Conservation (phyloP, 768 basidiomycete genomes). For the Boletus speciosus region DNA sequence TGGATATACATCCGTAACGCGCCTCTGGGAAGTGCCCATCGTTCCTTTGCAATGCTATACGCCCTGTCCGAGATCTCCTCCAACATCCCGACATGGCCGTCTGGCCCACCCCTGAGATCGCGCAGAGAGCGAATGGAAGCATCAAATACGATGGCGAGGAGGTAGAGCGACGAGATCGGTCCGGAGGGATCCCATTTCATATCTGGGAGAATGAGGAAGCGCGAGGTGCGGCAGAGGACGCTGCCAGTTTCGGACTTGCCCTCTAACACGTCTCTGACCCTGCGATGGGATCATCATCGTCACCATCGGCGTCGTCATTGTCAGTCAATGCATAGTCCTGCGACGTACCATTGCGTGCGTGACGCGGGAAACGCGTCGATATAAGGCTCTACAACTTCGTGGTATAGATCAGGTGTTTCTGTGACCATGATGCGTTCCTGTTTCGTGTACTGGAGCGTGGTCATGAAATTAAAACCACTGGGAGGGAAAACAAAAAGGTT, state of each 20-base stretch:
- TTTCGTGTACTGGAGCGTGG: slow-evolving; percentile 58
- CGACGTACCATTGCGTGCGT: slow-evolving; percentile 75
- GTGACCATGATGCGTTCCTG: slow-evolving; percentile 70
- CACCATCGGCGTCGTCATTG: background rate
- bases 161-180: slow-evolving; percentile 66
- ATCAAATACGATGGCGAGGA: slow-evolving; percentile 72
- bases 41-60: slow-evolving; percentile 46
- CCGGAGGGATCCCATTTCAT: slow-evolving; percentile 94
- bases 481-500: background rate
- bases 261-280: slow-evolving; percentile 83
- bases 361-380: slow-evolving; percentile 70
- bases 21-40: slow-evolving; percentile 63
- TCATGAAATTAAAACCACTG: background rate
- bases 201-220: slow-evolving; percentile 85
- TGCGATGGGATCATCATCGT: slow-evolving; percentile 24
- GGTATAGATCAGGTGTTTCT: slow-evolving; percentile 82
- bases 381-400: slow-evolving; percentile 67
- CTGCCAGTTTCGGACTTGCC: slow-evolving; percentile 74
- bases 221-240: slow-evolving; percentile 58
- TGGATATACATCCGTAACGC: slow-evolving; percentile 81
- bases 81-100: slow-evolving; percentile 63
- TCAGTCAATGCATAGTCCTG: background rate
- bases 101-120: slow-evolving; percentile 51
- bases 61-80: slow-evolving; percentile 59
- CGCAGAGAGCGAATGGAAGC: slow-evolving; percentile 65